These are phyloP conservation scores for Fusarium tuaranense DNA, from an alignment of 2,329 filamentous ascomycete genomes.

Conservation along the genomic window DNA sequence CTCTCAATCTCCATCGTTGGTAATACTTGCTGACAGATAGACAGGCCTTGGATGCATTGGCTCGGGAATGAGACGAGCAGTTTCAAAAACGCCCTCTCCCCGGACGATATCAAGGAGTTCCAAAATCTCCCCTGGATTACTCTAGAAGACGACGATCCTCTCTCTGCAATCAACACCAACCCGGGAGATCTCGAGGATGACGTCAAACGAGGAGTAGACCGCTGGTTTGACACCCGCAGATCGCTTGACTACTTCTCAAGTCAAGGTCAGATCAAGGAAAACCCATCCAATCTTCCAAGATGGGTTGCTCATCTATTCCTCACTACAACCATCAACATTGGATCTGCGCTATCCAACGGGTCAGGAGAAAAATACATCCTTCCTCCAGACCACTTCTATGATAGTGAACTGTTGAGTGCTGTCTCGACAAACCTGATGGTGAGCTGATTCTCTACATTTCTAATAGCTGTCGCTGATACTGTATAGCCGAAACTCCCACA, in stretches of 20 bases:
- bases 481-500: neutral
- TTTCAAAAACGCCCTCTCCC: neutral
- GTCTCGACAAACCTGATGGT: neutral
- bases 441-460: neutral
- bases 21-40: neutral
- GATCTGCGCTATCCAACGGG: neutral
- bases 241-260: neutral
- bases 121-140: neutral
- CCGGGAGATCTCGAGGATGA: neutral
- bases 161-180: neutral
- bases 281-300: neutral
- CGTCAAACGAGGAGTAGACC: neutral
- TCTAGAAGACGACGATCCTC: neutral
- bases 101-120: neutral
- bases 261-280: neutral
- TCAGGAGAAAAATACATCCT: neutral
- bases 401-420: neutral
- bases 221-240: neutral
- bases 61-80: neutral
- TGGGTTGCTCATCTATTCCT: neutral
- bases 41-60: neutral
- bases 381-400: neutral
- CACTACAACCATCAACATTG: neutral
- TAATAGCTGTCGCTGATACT: neutral
- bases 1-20: fast-evolving